Conservation (phyloP, 2,329 filamentous ascomycete genomes). For the Sporothrix schenckii region DNA sequence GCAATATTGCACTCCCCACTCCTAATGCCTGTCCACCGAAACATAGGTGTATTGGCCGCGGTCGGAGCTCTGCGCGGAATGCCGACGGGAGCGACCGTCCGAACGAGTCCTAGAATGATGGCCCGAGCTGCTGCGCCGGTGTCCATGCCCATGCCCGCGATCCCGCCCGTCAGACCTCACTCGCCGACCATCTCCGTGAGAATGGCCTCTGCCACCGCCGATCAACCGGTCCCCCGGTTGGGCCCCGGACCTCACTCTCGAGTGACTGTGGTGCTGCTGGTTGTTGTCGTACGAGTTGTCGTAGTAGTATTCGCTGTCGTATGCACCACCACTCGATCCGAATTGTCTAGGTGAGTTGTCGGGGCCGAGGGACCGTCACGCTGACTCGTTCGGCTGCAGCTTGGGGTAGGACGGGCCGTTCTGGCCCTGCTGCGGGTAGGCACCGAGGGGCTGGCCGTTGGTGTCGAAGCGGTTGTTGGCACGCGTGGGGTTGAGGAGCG, state of each 20-base stretch:
- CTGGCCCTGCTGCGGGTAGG: neutral
- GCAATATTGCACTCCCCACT: neutral
- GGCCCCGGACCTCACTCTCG: conserved; percentile 17
- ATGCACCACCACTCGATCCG: neutral
- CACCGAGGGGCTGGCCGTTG: conserved; percentile 20
- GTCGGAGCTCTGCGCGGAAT: conserved; percentile 8
- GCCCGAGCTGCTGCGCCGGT: conserved; percentile 8
- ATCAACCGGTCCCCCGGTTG: neutral
- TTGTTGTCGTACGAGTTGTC: conserved; percentile 5
- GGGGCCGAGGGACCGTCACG: conserved; percentile 16
- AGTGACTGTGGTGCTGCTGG: neutral
- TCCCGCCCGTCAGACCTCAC: neutral
- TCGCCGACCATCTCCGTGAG: neutral
- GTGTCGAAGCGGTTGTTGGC: neutral
- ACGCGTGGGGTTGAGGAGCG: neutral
- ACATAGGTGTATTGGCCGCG: neutral
- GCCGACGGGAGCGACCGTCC: neutral
- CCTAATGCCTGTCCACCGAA: conserved; percentile 4
- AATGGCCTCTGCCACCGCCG: neutral
- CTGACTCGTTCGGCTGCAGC: conserved; percentile 22
- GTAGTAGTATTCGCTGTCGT: neutral
- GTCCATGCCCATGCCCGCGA: neutral
- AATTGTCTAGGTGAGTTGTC: neutral
- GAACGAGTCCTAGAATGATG: neutral
- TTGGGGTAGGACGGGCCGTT: conserved; percentile 24